These are phyloP conservation scores for Paramecium octaurelia DNA, from an alignment of 73 alveolate species.

Conservation along the genomic window DNA sequence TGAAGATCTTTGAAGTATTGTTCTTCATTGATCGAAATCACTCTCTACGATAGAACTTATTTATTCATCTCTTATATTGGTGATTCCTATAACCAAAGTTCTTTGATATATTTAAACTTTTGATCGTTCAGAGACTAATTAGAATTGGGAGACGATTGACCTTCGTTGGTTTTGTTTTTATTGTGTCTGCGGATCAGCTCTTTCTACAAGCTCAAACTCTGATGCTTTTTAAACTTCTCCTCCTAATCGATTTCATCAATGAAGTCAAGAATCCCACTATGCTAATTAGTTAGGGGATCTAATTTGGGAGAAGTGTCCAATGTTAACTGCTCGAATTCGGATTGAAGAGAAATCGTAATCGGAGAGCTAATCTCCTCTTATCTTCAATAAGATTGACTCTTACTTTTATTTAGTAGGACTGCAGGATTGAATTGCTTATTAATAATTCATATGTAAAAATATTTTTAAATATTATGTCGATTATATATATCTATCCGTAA, in stretches of 20 bases:
- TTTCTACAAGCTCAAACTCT: not conserved
- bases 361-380: slow-evolving; percentile 11
- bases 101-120: slow-evolving; percentile 29
- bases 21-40: slow-evolving; percentile 6
- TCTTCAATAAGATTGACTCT: not conserved
- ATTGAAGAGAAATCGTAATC: not conserved
- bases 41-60: not conserved
- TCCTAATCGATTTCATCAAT: not conserved
- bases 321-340: slow-evolving; percentile 32
- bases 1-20: not conserved
- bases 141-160: slow-evolving; percentile 15
- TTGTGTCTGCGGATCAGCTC: not conserved
- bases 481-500: not conserved
- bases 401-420: not conserved
- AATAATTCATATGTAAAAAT: not conserved
- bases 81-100: slow-evolving; percentile 16
- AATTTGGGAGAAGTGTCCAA: slow-evolving; percentile 34
- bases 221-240: not conserved
- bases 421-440: not conserved
- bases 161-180: not conserved
- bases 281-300: not conserved
- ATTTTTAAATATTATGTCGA: not conserved
- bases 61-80: not conserved
- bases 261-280: not conserved
- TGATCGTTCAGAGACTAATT: not conserved